Evolutionary conservation across 306 rosid genomes (phyloP).

Genomic region (Castanopsis chinensis): DNA sequence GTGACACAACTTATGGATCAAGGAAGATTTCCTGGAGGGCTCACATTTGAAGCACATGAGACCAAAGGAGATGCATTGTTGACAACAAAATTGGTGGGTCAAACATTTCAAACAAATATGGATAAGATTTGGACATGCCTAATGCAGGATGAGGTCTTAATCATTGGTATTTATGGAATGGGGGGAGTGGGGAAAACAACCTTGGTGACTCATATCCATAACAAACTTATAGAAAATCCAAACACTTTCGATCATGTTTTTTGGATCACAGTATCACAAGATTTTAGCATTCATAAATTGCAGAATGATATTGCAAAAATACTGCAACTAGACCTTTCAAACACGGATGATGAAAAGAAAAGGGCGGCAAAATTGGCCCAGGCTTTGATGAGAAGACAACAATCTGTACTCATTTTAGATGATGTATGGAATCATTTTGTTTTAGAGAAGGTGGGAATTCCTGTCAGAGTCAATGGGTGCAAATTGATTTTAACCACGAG

Average conservation of each 20-base stretch:
- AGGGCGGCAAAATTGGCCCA: constrained; percentile 25
- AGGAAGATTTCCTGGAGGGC: constrained; percentile 30
- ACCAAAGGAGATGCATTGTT: constrained; percentile 24
- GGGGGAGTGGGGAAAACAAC: constrained; percentile 45
- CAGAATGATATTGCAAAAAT: constrained; percentile 24
- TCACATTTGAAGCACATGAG: constrained; percentile 7
- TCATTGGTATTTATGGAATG: constrained; percentile 30
- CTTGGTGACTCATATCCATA: constrained; percentile 13
- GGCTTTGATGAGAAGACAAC: neutral
- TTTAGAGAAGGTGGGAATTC: constrained; percentile 26
- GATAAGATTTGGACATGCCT: constrained; percentile 4
- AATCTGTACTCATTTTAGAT: constrained; percentile 26
- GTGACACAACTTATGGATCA: constrained; percentile 20
- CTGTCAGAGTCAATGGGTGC: neutral
- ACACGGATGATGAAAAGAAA: constrained; percentile 9
- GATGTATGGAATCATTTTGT: constrained; percentile 32
- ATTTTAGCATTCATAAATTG: constrained; percentile 18
- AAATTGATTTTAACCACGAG: constrained; percentile 31
- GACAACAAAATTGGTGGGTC: constrained; percentile 28
- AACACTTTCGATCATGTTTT: constrained; percentile 6
- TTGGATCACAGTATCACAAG: constrained; percentile 28
- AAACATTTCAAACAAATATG: constrained; percentile 8
- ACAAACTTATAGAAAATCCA: constrained; percentile 4
- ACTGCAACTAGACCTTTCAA: constrained; percentile 15
- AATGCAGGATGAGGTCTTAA: neutral